phyloP scores from a whole-genome alignment of 2,329 filamentous ascomycete genomes.

The Proliferodiscus dingleyae region DNA sequence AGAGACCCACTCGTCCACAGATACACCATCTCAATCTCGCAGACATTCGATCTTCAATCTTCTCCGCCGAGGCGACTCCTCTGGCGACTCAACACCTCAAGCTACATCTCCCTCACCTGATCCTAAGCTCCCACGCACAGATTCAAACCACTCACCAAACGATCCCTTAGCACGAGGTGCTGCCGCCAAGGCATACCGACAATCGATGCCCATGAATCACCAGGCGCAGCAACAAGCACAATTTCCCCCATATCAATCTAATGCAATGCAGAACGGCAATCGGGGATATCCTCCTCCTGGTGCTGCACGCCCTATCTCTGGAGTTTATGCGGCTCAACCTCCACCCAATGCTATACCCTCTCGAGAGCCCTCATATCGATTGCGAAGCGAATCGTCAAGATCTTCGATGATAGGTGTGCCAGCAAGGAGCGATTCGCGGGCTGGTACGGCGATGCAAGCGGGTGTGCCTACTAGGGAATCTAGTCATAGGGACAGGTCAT shows the following conservation, averaged over 20 bases:
- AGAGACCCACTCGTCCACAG: constrained; percentile 25
- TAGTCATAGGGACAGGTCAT: constrained; percentile 64
- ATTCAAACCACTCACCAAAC: constrained; percentile 26
- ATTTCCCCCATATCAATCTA: constrained; percentile 40
- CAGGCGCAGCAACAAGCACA: constrained; percentile 39
- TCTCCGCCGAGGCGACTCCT: constrained; percentile 28
- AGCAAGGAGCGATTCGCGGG: constrained; percentile 58
- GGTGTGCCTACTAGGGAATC: constrained; percentile 62
- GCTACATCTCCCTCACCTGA: constrained; percentile 21
- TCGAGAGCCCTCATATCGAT: constrained; percentile 43
- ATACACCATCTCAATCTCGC: constrained; percentile 24
- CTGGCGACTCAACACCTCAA: constrained; percentile 18
- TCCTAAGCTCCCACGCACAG: constrained; percentile 15
- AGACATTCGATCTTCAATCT: constrained; percentile 33
- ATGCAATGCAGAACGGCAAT: constrained; percentile 35
- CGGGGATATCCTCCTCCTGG: constrained; percentile 34
- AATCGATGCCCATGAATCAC: constrained; percentile 39
- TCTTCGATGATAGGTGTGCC: constrained; percentile 51
- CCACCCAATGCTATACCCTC: constrained; percentile 36
- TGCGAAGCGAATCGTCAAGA: constrained; percentile 54
- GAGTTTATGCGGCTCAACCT: constrained; percentile 39
- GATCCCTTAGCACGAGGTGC: constrained; percentile 25
- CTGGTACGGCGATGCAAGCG: constrained; percentile 52
- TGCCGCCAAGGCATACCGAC: constrained; percentile 34
- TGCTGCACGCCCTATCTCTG: constrained; percentile 40